Evolutionary conservation across 129 eudicot genomes (phyloP), one percentile per base, ranked within the genome.

Genomic region (Erigeron canadensis): DNA sequence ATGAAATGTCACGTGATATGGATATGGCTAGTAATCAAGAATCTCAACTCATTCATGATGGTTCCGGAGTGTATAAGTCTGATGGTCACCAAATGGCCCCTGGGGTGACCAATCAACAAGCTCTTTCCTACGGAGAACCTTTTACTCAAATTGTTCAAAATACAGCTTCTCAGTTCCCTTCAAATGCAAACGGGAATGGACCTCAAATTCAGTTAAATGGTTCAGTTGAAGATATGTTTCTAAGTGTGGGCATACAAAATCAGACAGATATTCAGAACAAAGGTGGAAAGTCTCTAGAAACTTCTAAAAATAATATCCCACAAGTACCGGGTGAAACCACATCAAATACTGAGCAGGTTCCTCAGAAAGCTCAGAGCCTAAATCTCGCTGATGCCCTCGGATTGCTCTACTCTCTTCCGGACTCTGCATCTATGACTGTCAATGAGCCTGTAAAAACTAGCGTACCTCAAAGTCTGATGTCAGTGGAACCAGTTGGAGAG

Each of bases 191-290:
- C 22, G 83, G 73, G 16, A 77, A 60, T 43, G 86, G 81, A 66
- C 38, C 58, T 72, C 72, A 61, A 23, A 23, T 40, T 13, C 78
- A 75, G 74, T 68, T 71, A 64, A 80, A 84, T 75, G 86, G 73
- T 42, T 61, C 80, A n/a, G 72, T 21, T 66, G 66, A 71, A 23
- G 72, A 40, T 18, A 59, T 34, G 63, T 43, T 46, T 5, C 67
- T 72, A 55, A 65, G 34, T 15, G 16, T 61, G 17, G 66, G 34
- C 58, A n/a, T 53, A 9, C 58, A 53, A 22, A 53, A 53, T 53
- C 58, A 53, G 23, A n/a, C 58, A 17, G 58, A 53, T 19, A 53
- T 44, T 71, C 71, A 70, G 11, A 55, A 38, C 22, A 47, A 63
- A 56, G 70, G 63, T 34, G 81, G 68, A 42, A 72, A 71, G 22